Conservation (phyloP, 768 basidiomycete species). For the Kwoniella dendrophila region DNA sequence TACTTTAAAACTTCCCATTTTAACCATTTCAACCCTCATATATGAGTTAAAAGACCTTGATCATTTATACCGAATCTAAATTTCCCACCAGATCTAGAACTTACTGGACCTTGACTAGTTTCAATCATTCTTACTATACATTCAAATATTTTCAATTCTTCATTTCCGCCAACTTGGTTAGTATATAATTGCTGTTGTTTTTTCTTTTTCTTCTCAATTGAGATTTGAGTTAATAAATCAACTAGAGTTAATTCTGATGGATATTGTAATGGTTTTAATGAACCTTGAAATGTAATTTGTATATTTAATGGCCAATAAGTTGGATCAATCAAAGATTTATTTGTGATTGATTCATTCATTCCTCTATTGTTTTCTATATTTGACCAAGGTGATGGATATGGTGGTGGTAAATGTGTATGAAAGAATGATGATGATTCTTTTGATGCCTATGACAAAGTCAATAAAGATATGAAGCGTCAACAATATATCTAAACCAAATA, state of each 20-base stretch:
- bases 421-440: slow-evolving; percentile 32
- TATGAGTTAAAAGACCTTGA: slow-evolving; percentile 18
- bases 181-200: background rate
- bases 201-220: background rate
- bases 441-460: slow-evolving; percentile 10
- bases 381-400: slow-evolving; percentile 32
- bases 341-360: no score
- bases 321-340: no score
- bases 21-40: slow-evolving; percentile 25
- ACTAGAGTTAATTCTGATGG: slow-evolving; percentile 35
- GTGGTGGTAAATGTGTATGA: slow-evolving; percentile 36
- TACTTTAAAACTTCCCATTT: background rate
- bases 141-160: slow-evolving; percentile 19
- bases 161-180: background rate
- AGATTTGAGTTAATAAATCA: no score
- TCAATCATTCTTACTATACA: slow-evolving; percentile 26
- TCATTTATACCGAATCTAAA: slow-evolving; percentile 32
- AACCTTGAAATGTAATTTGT: slow-evolving; percentile 43
- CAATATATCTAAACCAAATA: no score
- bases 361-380: no score
- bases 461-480: no score
- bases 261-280: slow-evolving; percentile 28
- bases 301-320: slow-evolving; percentile 41
- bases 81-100: slow-evolving; percentile 22
- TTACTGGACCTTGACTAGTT: slow-evolving; percentile 9